phyloP scores from a whole-genome alignment of 805 yeast genomes.

The Sugiyamaella mastotermitis region DNA sequence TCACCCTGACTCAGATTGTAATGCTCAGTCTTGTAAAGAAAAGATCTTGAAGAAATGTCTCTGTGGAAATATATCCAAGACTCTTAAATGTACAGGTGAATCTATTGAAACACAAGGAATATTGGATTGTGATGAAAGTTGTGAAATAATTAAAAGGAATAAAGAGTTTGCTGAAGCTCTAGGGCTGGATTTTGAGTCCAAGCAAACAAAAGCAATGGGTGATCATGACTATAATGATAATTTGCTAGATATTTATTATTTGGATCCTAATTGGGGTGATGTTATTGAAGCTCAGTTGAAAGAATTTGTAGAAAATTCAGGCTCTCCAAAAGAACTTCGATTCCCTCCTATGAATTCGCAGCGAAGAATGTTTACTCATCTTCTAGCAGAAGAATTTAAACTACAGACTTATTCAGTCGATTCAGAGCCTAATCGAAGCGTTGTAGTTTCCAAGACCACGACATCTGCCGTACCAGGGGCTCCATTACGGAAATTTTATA shows the following conservation, averaged over 20 bases:
- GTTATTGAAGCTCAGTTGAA: slow-evolving; percentile 51
- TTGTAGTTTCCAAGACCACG: slow-evolving; percentile 44
- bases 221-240: slow-evolving; percentile 34
- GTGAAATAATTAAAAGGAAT: slow-evolving; percentile 57
- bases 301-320: slow-evolving; percentile 39
- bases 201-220: slow-evolving; percentile 5
- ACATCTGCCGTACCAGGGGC: slow-evolving; percentile 35
- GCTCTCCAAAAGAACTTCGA: slow-evolving; percentile 39
- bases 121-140: slow-evolving; percentile 64
- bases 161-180: slow-evolving; percentile 60
- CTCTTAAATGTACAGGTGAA: slow-evolving; percentile 53
- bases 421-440: slow-evolving; percentile 71
- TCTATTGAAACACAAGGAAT: slow-evolving; percentile 30
- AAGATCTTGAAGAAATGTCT: slow-evolving; percentile 47
- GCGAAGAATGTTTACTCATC: slow-evolving; percentile 68
- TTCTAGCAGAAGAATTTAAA: slow-evolving; percentile 52
- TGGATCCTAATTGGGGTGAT: slow-evolving; percentile 64
- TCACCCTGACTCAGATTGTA: slow-evolving; percentile 48
- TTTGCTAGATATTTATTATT: slow-evolving; percentile 41
- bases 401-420: slow-evolving; percentile 72
- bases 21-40: slow-evolving; percentile 25
- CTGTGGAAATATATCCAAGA: slow-evolving; percentile 53
- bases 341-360: slow-evolving; percentile 69
- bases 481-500: slow-evolving; percentile 7
- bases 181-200: slow-evolving; percentile 30